Base-by-base conservation (phyloP, 1,284 basidiomycete genomes). In the Trametes pubescens region DNA sequence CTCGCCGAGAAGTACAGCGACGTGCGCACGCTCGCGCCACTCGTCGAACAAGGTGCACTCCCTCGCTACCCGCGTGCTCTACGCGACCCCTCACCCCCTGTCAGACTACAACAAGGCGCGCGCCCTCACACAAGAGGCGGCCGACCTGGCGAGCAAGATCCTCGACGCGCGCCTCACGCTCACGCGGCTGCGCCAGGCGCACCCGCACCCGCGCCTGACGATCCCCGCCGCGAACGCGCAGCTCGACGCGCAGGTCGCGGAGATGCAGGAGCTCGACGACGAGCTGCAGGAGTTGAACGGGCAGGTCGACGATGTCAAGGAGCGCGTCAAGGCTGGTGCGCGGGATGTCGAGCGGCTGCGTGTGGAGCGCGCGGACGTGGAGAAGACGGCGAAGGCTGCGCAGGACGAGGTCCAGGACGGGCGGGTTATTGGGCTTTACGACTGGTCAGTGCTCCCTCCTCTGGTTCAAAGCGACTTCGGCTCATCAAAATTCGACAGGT, bases 161-260 rank as follows among this genome's bases (percentile, higher is more conserved):
- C 84, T 92, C 57, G 92, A 95, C 71, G 87, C 93, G 49, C 88
- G 91, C 44, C 84, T 94, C 3, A 86, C 90, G 6, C 81, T 95
- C 43, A 89, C 89, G 10, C 86, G 94, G 1, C 85, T 95, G 9
- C 87, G 92, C 34, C 89, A 93, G 63, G 85, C 87, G 1, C 86
- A 95, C 69, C 93, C 93, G 0, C 83, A 87, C 24, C 87, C 93
- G 59, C 86, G 93, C 7, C 77, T 95, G 55, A 95, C 94, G 0
- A 84, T 91, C 35, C 76, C 85, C 4, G 81, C 88, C 56, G 94
- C 94, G 0, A 86, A 87, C 61, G 82, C 88, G 62, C 86, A 88
- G 63, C 84, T 94, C 3, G 87, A 88, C 11, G 81, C 82, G 18
- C 93, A 95, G 71, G 85, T 90, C 14, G 81, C 77, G 11, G 85